Evolutionary conservation across 805 yeast species (phyloP), one percentile per base, ranked within the genome.

Genomic region (Candida berthetii): DNA sequence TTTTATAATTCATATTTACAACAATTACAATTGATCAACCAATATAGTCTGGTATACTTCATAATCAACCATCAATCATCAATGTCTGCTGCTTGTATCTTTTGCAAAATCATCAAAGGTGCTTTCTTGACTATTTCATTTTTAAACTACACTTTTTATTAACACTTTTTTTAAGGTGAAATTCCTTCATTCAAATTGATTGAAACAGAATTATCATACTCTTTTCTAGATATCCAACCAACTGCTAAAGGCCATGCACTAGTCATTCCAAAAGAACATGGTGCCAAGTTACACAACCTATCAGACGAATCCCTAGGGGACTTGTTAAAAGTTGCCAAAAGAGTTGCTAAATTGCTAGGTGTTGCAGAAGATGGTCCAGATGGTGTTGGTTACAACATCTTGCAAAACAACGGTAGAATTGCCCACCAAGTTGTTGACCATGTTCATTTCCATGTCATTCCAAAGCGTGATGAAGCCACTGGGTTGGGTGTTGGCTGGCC

Each of bases 351-450:
- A 49, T 84, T 85, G 6, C 68, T 86, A 46, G 82, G 76, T 3
- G 71, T 82, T 48, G 83, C 77, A 48, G 66, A 68, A 36, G 83
- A 82, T 45, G 77, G 85, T 31, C 73, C 77, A 14, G 74, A 72
- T 10, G 87, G 88, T 16, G 71, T 65, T 38, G 95, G 96, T 36
- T 91, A 91, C 73, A 91, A 91, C 59, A 61, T 91, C 17, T 69
- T 91, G 50, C 98, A 90, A 64, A 93, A 91, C 72, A 93, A 91
- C 53, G 98, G 98, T 38, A 68, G 86, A 59, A 81, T 90, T 57
- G 99, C 98, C 11, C 98, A 93, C 60, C 99, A 91, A 68, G 83
- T 75, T 42, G 98, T 93, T 43, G 93, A 85, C 52, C 99, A 91
- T 61, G 97, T 93, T 44, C 99, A 91, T 62, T 85, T 93, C 76